These are phyloP conservation scores for Cryoendolithus antarcticus DNA, from an alignment of 2,329 filamentous ascomycete genomes.

Conservation along the genomic window DNA sequence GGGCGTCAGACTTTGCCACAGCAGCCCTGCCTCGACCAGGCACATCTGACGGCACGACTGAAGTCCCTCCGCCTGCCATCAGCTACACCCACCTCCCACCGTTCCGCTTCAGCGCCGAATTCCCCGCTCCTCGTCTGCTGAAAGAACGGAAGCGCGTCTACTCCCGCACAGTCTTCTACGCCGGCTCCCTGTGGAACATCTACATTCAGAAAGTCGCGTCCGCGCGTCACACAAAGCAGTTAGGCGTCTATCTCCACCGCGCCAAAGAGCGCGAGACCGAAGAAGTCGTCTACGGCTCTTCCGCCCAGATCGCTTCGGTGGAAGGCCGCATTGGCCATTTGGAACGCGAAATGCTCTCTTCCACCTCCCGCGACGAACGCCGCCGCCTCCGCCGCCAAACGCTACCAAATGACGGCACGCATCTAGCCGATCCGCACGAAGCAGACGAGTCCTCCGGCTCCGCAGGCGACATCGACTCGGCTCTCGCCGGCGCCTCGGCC, in stretches of 20 bases:
- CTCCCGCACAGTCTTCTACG: slow-evolving; percentile 47
- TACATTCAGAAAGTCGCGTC: slow-evolving; percentile 48
- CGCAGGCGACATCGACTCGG: slow-evolving; percentile 32
- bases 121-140: slow-evolving; percentile 42
- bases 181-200: slow-evolving; percentile 48
- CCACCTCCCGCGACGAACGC: slow-evolving; percentile 7
- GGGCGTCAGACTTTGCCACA: slow-evolving; percentile 42
- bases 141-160: slow-evolving; percentile 50
- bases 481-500: slow-evolving; percentile 14
- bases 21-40: slow-evolving; percentile 20
- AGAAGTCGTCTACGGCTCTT: slow-evolving; percentile 28
- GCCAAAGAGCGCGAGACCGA: slow-evolving; percentile 43
- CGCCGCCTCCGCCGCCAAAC: slow-evolving; percentile 9
- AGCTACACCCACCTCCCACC: slow-evolving; percentile 44
- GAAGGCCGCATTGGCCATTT: slow-evolving; percentile 43
- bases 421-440: slow-evolving; percentile 6
- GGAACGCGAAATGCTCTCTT: slow-evolving; percentile 35
- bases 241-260: slow-evolving; percentile 48
- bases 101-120: slow-evolving; percentile 47
- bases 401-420: neutral
- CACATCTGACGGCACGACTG: slow-evolving; percentile 16
- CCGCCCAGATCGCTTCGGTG: slow-evolving; percentile 24
- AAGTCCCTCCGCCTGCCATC: slow-evolving; percentile 17
- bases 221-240: slow-evolving; percentile 39
- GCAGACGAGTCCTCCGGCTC: slow-evolving; percentile 32